Evolutionary conservation across 176 grass and related monocot species (phyloP).

Genomic region (Hordeum marinum): DNA sequence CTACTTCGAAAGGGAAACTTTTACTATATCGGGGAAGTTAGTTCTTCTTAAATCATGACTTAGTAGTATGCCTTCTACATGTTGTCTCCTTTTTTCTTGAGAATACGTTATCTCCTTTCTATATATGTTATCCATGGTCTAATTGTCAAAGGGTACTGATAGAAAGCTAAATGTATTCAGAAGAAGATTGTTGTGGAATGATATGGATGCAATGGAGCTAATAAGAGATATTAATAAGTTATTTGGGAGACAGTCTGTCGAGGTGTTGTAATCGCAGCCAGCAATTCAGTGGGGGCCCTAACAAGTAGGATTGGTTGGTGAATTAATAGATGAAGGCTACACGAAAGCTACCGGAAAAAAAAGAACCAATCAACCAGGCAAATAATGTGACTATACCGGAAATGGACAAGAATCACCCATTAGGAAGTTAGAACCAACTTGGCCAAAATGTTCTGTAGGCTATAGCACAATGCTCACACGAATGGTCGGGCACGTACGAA

Average conservation of each 20-base stretch:
- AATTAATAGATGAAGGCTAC: neutral
- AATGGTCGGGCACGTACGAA: neutral
- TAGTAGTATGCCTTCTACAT: too few species aligned
- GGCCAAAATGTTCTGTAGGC: neutral
- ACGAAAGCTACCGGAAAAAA: neutral
- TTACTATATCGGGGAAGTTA: too few species aligned
- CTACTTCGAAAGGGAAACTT: too few species aligned
- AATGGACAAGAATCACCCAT: too few species aligned
- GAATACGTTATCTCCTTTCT: too few species aligned
- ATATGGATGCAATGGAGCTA: too few species aligned
- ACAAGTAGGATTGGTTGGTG: neutral
- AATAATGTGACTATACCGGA: neutral
- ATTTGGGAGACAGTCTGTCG: neutral
- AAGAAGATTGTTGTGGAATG: neutral
- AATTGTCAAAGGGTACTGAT: too few species aligned
- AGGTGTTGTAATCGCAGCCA: neutral
- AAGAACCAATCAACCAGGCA: neutral
- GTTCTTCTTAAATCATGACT: too few species aligned
- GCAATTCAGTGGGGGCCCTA: neutral
- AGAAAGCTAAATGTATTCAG: neutral
- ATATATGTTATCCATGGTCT: too few species aligned
- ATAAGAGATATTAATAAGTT: too few species aligned
- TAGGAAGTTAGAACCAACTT: neutral
- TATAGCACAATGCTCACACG: too few species aligned
- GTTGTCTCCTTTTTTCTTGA: too few species aligned